These are phyloP conservation scores for Aquilaria sinensis DNA, from an alignment of 345 rosid genomes.

Conservation along the genomic window DNA sequence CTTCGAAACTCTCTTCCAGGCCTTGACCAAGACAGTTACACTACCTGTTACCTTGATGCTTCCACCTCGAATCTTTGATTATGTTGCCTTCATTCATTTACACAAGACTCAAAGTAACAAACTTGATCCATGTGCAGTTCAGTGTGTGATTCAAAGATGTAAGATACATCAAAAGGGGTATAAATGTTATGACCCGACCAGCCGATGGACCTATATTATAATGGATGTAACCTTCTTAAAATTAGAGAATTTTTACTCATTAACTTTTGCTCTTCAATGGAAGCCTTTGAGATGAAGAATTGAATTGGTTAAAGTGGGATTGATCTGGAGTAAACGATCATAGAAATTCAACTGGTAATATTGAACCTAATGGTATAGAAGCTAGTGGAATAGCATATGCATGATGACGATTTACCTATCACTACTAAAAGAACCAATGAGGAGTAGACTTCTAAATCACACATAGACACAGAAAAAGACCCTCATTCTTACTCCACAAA, in stretches of 20 bases:
- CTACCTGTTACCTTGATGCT: not conserved
- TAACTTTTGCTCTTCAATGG: no score
- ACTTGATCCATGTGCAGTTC: not conserved
- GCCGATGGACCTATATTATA: not conserved
- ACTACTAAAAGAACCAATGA: no score
- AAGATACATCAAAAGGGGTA: slow-evolving; percentile 1
- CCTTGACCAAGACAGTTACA: not conserved
- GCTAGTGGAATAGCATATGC: no score
- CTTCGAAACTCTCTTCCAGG: not conserved
- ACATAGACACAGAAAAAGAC: no score
- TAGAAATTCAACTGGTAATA: no score
- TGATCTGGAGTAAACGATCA: no score
- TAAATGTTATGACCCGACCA: not conserved
- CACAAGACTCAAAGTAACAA: not conserved
- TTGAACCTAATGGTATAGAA: no score
- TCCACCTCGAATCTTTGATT: not conserved
- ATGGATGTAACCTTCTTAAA: slow-evolving; percentile 8
- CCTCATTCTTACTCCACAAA: no score
- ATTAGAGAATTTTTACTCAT: not conserved
- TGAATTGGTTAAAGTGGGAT: no score
- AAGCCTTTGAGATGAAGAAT: no score
- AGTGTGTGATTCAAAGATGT: slow-evolving; percentile 4
- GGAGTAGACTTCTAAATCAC: no score
- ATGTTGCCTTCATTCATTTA: not conserved
- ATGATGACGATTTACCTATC: no score